Conservation (phyloP, 108 stramenopile species). For the Discostella pseudostelligera region DNA sequence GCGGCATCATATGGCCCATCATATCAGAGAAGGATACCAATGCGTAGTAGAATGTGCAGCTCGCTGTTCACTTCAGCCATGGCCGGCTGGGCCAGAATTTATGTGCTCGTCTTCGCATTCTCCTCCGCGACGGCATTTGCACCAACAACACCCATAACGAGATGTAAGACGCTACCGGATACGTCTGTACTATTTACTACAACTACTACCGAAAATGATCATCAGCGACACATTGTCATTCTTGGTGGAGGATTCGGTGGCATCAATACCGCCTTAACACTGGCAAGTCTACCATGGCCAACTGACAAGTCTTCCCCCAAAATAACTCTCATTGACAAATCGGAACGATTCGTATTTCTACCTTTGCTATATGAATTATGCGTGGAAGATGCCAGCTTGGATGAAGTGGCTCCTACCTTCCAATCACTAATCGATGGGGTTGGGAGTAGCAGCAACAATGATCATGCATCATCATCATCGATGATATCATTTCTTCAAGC, state of each 20-base stretch:
- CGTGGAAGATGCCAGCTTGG: constrained; percentile 57
- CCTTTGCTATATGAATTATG: constrained; percentile 87
- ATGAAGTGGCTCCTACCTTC: constrained; percentile 66
- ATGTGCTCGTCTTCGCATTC: too few relatives aligned
- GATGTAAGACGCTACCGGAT: too few relatives aligned
- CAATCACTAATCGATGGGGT: constrained; percentile 48
- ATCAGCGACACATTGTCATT: constrained; percentile 52
- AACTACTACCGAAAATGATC: background rate
- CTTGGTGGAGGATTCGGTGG: constrained; percentile 74
- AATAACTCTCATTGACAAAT: constrained; percentile 76
- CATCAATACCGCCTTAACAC: constrained; percentile 56
- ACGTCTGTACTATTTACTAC: too few relatives aligned
- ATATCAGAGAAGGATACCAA: background rate
- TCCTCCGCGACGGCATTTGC: constrained; percentile 2
- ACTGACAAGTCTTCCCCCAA: constrained; percentile 33
- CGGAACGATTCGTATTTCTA: constrained; percentile 84
- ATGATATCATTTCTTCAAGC: constrained; percentile 40
- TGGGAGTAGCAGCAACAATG: background rate
- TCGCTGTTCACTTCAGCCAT: background rate
- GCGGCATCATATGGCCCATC: background rate
- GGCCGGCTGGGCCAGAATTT: too few relatives aligned
- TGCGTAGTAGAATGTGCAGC: background rate
- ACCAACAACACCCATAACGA: background rate
- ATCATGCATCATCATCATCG: too few relatives aligned
- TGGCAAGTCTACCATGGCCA: constrained; percentile 47